Evolutionary conservation across 2,329 filamentous ascomycete genomes (phyloP), one percentile per base, ranked within the genome.

Genomic region (Niveomyces coronatus): DNA sequence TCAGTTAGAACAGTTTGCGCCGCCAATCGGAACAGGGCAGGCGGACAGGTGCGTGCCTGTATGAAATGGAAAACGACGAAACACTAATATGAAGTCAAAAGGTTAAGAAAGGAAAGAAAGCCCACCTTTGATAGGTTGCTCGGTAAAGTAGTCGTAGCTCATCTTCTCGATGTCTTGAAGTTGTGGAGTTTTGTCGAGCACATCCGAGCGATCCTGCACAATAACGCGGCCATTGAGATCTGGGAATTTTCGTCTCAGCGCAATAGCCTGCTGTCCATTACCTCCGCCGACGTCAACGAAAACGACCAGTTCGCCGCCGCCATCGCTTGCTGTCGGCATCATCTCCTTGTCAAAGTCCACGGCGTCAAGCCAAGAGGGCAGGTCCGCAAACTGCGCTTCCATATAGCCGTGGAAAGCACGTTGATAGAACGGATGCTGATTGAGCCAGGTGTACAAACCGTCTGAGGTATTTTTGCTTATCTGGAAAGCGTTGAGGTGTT

Each of bases 81-180:
- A n/a, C n/a, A n/a, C n/a, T n/a, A n/a, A n/a, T n/a, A n/a, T n/a
- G n/a, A n/a, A n/a, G n/a, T n/a, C n/a, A n/a, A n/a, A n/a, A n/a
- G n/a, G n/a, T n/a, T n/a, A n/a, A n/a, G n/a, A n/a, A n/a, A n/a
- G n/a, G n/a, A n/a, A n/a, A n/a, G n/a, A n/a, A n/a, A n/a, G n/a
- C n/a, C n/a, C n/a, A 51, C 52, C 45, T 44, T 51, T 49, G 3
- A 52, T 37, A 8, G 49, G 46, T 43, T 55, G 53, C 36, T 45
- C 43, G 3, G 38, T 45, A 5, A 45, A 35, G 26, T 45, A 48
- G 30, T 50, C 44, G 29, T 52, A 48, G 7, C 34, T 39, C 45
- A 53, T 49, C 31, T 42, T 51, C 33, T 53, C 48, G 29, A 54
- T 45, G 8, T 32, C 47, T 2, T 39, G 37, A 14, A 46, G 43